Evolutionary conservation across 805 yeast species (phyloP).

Genomic region (Blastobotrys attinorum): DNA sequence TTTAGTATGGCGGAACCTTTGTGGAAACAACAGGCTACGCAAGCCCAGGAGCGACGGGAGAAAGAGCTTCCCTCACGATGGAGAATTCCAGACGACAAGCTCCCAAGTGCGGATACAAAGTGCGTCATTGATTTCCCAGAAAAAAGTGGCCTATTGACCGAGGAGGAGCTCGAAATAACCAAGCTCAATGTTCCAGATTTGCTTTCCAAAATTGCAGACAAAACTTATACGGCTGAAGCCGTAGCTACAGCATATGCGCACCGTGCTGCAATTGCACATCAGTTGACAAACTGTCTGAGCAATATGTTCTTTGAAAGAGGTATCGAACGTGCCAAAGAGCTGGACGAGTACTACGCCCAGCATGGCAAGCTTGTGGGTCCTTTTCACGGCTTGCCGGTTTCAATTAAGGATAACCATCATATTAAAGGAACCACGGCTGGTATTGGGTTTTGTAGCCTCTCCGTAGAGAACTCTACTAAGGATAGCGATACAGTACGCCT

Average conservation of each 20-base stretch:
- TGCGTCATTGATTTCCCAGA: constrained; percentile 18
- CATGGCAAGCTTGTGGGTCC: constrained; percentile 50
- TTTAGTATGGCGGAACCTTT: no score
- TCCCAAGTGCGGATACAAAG: constrained; percentile 16
- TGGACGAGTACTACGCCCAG: constrained; percentile 42
- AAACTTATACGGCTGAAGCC: constrained; percentile 35
- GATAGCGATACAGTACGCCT: constrained; percentile 11
- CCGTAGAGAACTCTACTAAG: constrained; percentile 8
- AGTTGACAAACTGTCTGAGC: constrained; percentile 35
- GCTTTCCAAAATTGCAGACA: constrained; percentile 17
- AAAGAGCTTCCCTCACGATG: constrained; percentile 16
- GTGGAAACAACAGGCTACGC: constrained; percentile 3
- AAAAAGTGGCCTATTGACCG: constrained; percentile 16
- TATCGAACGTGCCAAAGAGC: constrained; percentile 42
- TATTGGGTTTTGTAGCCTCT: constrained; percentile 32
- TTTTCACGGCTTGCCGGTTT: constrained; percentile 59
- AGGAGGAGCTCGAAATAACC: constrained; percentile 22
- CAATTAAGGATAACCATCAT: constrained; percentile 46
- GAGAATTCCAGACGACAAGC: constrained; percentile 16
- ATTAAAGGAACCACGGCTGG: constrained; percentile 42
- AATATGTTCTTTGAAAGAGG: constrained; percentile 49
- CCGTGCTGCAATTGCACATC: constrained; percentile 52
- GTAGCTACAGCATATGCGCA: constrained; percentile 50
- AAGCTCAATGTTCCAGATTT: constrained; percentile 18
- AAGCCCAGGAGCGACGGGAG: constrained; percentile 14